Evolutionary conservation across 371 early-diverging fungal genomes (phyloP), one percentile per base, ranked within the genome.

Genomic region (Batkoa obscura): DNA sequence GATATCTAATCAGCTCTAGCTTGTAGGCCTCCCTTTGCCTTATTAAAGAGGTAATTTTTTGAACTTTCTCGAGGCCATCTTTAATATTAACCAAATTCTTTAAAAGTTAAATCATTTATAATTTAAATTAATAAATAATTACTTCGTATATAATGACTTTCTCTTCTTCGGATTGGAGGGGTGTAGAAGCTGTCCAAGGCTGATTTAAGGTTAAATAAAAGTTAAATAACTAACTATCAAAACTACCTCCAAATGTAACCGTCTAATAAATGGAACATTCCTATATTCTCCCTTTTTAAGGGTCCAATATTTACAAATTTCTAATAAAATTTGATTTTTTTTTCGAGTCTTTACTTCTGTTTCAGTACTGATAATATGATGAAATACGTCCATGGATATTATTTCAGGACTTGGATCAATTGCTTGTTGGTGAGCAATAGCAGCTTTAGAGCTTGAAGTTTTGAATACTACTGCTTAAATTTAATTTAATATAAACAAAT

Each of bases 261-360:
- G 73, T 64, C 93, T 95, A 32, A 96, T 68, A 2, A 97, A 70
- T 1, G 96, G 90, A 0, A 91, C 93, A 0, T 94, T 94, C 32
- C 90, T 75, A 10, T 92, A 63, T 2, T 80, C 65, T 58, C 82
- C 81, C 31, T 94, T 80, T 66, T 97, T 97, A 9, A 94, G 67
- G 0, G 92, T 79, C 96, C 98, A 97, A 68, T 92, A 96, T 57
- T 80, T 74, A 58, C 86, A 86, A 17, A 90, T 76, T 13, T 65
- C 72, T 8, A 68, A 64, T 12, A 86, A 61, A n/a, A 90, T 63
- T 10, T 69, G 66, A 0, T 58, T 39, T 41, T 74, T 71, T 43
- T 83, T 82, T 8, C 70, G 72, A 3, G 72, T 67, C 3, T 75
- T 62, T 10, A 67, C 65, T 31, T 61, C 65, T 31, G 67, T 56